phyloP scores from a whole-genome alignment of 2,329 filamentous ascomycete species.

The Trichoderma hamatum region DNA sequence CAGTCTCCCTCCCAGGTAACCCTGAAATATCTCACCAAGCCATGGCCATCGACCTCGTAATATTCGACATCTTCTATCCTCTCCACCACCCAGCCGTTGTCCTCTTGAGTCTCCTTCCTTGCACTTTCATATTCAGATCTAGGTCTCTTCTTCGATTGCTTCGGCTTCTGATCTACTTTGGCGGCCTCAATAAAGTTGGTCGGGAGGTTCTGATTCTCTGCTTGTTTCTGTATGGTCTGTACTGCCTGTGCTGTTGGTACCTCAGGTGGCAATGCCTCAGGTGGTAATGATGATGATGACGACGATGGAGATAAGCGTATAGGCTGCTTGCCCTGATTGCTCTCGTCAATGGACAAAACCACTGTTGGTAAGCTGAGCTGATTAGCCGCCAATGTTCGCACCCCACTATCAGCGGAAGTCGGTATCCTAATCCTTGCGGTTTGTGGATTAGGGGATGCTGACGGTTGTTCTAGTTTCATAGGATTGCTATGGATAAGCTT shows the following conservation, averaged over 20 bases:
- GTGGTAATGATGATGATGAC: neutral
- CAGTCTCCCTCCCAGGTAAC: slow-evolving; percentile 62
- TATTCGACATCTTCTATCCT: slow-evolving; percentile 48
- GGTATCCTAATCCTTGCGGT: neutral
- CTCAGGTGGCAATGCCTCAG: too few species aligned
- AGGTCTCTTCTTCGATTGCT: slow-evolving; percentile 9
- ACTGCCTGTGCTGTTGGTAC: neutral
- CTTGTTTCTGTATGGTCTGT: neutral
- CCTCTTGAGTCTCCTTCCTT: slow-evolving; percentile 28
- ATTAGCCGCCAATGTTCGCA: neutral
- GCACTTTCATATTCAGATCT: slow-evolving; percentile 1
- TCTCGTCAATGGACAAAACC: neutral
- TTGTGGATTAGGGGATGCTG: neutral
- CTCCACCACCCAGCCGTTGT: slow-evolving; percentile 47
- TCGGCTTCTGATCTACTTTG: neutral
- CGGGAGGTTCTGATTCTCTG: neutral
- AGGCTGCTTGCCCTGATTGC: neutral
- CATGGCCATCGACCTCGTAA: slow-evolving; percentile 42
- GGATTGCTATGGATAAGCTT: neutral
- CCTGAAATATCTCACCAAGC: slow-evolving; percentile 49
- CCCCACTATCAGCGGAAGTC: neutral
- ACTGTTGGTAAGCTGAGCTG: neutral
- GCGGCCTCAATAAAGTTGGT: neutral
- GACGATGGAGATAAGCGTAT: neutral
- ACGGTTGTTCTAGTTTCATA: neutral